These are phyloP conservation scores for Eragrostis tef DNA, from an alignment of 202 grass and related monocot species.

Conservation along the genomic window DNA sequence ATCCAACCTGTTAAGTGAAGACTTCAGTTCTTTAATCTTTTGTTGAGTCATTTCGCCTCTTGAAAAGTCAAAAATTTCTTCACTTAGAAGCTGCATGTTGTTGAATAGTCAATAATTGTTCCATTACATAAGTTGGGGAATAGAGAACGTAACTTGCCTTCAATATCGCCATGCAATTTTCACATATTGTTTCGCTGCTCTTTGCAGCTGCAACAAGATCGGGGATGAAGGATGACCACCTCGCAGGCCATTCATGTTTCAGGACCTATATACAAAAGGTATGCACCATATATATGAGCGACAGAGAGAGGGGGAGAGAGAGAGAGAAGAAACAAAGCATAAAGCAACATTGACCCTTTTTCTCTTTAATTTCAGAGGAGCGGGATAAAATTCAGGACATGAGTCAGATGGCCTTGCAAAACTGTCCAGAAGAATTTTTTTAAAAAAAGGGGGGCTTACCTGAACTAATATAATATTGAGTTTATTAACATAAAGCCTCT, in stretches of 20 bases:
- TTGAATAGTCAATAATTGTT: slow-evolving; percentile 39
- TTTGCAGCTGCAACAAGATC: slow-evolving; percentile 97
- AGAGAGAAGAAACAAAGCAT: no score
- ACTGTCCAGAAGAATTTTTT: no score
- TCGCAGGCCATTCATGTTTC: slow-evolving; percentile 98
- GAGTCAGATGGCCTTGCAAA: no score
- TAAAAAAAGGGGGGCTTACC: slow-evolving; percentile 61
- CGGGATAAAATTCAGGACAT: background rate
- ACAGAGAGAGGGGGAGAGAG: no score
- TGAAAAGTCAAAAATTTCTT: slow-evolving; percentile 99
- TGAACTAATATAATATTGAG: slow-evolving; percentile 99
- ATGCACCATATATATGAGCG: background rate
- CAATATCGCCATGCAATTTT: slow-evolving; percentile 99
- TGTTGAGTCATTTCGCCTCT: slow-evolving; percentile 98
- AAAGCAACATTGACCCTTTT: background rate
- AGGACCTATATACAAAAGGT: slow-evolving; percentile 71
- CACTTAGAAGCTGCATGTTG: slow-evolving; percentile 88
- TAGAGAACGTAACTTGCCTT: slow-evolving; percentile 66
- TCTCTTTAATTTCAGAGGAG: background rate
- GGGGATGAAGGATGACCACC: slow-evolving; percentile 93
- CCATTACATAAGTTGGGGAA: slow-evolving; percentile 6
- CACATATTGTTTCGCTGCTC: slow-evolving; percentile 96
- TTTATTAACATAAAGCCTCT: slow-evolving; percentile 99
- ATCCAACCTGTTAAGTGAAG: slow-evolving; percentile 91
- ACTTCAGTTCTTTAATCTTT: slow-evolving; percentile 99